A percentile compares a stretch with the other conserved stretches of the same genome.
Evolutionary conservation across 1,284 basidiomycete species (phyloP).

Genomic region (Fistulinella cinereoalba): DNA sequence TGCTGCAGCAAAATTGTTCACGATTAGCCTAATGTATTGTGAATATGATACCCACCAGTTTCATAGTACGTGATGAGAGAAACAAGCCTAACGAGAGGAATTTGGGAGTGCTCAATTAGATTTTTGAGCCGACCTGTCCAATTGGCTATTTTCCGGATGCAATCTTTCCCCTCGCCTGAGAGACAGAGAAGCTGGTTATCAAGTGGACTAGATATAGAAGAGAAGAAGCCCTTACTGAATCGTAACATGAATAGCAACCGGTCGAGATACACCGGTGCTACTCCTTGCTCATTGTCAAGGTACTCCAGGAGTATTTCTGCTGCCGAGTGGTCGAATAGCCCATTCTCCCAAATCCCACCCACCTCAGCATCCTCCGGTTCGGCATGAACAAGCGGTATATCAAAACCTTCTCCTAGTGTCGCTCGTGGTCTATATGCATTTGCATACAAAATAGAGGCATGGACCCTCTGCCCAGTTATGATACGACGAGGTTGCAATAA

Average conservation of each 20-base stretch:
- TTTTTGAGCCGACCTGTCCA: background rate
- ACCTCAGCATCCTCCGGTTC: background rate
- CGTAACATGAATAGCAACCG: conserved; percentile 13
- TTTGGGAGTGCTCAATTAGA: background rate
- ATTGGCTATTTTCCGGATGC: background rate
- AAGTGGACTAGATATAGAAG: background rate
- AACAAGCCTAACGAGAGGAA: background rate
- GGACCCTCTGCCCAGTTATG: conserved; percentile 30
- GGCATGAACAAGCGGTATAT: conserved; percentile 17
- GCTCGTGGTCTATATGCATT: conserved; percentile 20
- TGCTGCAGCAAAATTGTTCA: conserved; percentile 3
- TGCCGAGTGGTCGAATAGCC: background rate
- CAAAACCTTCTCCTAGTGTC: conserved; percentile 26
- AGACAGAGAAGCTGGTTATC: background rate
- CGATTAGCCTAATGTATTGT: background rate
- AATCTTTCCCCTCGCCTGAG: background rate
- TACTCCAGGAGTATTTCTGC: background rate
- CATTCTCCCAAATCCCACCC: background rate
- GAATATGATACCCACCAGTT: background rate
- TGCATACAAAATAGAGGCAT: conserved; percentile 29
- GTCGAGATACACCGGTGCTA: conserved; percentile 11
- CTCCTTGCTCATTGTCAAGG: background rate
- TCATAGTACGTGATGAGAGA: background rate
- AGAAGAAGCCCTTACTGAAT: conserved; percentile 12
- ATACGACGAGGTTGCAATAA: conserved; percentile 22